Base-by-base conservation (phyloP, 768 basidiomycete species). In the Gloeopeniophorella convolvens region DNA sequence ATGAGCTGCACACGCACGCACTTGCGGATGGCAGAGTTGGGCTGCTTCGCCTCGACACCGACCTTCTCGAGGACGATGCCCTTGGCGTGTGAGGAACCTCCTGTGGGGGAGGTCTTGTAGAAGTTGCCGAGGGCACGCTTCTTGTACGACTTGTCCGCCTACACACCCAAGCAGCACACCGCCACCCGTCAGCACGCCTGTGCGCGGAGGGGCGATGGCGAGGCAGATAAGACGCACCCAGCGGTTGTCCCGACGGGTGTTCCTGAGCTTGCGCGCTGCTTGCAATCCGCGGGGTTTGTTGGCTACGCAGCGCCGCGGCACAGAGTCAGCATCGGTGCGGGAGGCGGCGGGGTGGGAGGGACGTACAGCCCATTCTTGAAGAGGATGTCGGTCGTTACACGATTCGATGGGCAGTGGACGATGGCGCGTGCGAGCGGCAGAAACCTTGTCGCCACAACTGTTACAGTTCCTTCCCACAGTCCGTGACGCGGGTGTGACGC, bases 21-120 rank as follows among this genome's bases (percentile, higher is more conserved):
- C 72, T 99, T 99, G 72, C 96, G 93, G 72, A 99, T 98, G 69
- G 96, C 96, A 68, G 96, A 99, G 82, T 99, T 99, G 74, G 96
- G 96, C 72, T 99, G 96, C 75, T 99, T 99, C 68, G 96, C 95
- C 77, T 99, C 96, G 58, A 99, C 95, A 68, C 96, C 96, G 65
- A 99, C 93, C 78, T 99, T 99, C 76, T 99, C 96, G 54, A 99
- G 85, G 53, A 99, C 96, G 66, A 99, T 99, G 60, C 96, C 96
- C 78, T 99, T 99, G 61, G 96, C 96, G 72, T 99, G 96, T 60
- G 96, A 98, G 50, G 93, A 94, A 60, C 96, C 96, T 74, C 93
- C 96, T 55, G 96, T 98, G 40, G 96, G 96, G 27, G 95, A 98
- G 65, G 96, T 98, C 79, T 95, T 96, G 87, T 94, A 99, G 68